Conservation (phyloP, 2,329 filamentous ascomycete genomes). For the Hymenoscyphus occultus region DNA sequence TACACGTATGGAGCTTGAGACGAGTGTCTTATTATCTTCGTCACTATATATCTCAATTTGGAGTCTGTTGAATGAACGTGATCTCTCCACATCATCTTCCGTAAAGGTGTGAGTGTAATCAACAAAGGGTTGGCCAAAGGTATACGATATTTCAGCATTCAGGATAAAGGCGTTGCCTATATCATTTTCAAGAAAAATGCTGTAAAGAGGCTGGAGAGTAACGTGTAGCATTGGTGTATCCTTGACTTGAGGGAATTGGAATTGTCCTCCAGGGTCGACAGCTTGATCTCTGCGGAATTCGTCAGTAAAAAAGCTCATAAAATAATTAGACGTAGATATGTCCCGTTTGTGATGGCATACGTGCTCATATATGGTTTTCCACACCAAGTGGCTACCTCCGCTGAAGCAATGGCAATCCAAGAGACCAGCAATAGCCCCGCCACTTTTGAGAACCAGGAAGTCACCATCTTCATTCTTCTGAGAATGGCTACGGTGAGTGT, state of each 20-base stretch:
- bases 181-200: conserved; percentile 46
- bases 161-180: conserved; percentile 41
- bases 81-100: conserved; percentile 19
- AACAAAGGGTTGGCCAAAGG: conserved; percentile 38
- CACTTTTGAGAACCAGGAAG: background rate
- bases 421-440: background rate
- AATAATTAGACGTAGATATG: background rate
- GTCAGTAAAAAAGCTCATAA: background rate
- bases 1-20: conserved; percentile 35
- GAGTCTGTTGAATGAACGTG: conserved; percentile 18
- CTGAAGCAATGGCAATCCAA: conserved; percentile 12
- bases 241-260: conserved; percentile 41
- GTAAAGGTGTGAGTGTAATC: conserved; percentile 20
- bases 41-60: conserved; percentile 34
- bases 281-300: conserved; percentile 40
- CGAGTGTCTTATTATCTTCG: conserved; percentile 29
- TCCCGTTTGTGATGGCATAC: conserved; percentile 30
- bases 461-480: background rate
- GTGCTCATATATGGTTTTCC: conserved; percentile 45
- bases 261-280: conserved; percentile 47
- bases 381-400: conserved; percentile 35
- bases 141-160: conserved; percentile 41
- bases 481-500: background rate
- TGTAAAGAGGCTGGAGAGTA: conserved; percentile 46
- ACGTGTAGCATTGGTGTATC: conserved; percentile 42